Evolutionary conservation across 2,329 filamentous ascomycete genomes (phyloP), one percentile per base, ranked within the genome.

Genomic region (Mollisia scopiformis): DNA sequence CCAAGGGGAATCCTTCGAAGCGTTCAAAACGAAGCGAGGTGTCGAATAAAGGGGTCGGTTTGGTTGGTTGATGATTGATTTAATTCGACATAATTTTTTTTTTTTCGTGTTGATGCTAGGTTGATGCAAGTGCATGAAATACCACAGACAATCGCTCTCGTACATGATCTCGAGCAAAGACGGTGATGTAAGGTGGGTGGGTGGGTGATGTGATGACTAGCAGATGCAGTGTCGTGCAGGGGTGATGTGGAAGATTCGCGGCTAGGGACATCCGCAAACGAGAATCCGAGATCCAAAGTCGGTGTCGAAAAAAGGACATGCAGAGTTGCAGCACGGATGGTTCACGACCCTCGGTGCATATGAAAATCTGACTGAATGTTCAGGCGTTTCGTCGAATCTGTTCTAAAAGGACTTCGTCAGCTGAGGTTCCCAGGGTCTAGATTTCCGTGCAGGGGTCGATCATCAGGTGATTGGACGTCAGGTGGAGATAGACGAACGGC

Each of bases 151-250:
- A n/a, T 27, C 25, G 58, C 55, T 62, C 35, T 58, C 55, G 59
- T 62, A 39, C 59, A 52, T 62, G 59, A 62, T 62, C 59, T 62
- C 59, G 59, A 62, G 59, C 59, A 49, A 41, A 14, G 51, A 25
- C 49, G 16, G 31, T 56, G 28, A n/a, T n/a, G n/a, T n/a, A n/a
- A n/a, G n/a, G n/a, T n/a, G n/a, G n/a, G n/a, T n/a, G n/a, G n/a
- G n/a, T n/a, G n/a, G n/a, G n/a, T n/a, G n/a, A 50, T 51, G 43
- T 55, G 25, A 51, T 52, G 27, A 21, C 46, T 33, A 28, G 33
- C 33, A 43, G 30, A 30, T 41, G 41, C 19, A 19, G 58, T 30
- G 11, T 8, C 16, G 37, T 27, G 5, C 10, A 19, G 8, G 16
- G 28, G 39, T 21, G 23, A n/a, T 27, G 23, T 35, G n/a, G 57